phyloP scores from a whole-genome alignment of 106 monocot genomes.

The Allium fistulosum region DNA sequence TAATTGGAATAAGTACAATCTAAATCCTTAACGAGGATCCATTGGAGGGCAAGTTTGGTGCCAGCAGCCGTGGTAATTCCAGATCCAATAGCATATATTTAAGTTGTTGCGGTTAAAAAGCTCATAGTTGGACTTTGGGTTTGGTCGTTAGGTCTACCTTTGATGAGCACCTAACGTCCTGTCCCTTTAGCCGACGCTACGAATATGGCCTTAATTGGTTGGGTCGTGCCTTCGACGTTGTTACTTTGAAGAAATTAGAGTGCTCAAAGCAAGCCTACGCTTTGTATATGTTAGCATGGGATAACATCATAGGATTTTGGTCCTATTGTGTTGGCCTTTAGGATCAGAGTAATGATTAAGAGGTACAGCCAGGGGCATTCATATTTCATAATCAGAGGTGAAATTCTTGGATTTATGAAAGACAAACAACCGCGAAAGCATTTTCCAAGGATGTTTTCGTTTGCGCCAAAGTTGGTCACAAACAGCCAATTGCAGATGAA shows the following conservation, averaged over 20 bases:
- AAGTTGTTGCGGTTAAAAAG: neutral
- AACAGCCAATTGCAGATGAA: slow-evolving; percentile 64
- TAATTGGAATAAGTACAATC: no score
- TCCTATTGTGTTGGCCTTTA: no score
- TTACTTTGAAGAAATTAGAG: no score
- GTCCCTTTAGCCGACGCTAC: slow-evolving; percentile 2
- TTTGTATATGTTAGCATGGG: neutral
- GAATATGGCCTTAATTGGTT: neutral
- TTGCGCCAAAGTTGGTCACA: slow-evolving; percentile 67
- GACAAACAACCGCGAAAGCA: neutral
- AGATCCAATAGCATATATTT: no score
- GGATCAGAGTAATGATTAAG: slow-evolving; percentile 1
- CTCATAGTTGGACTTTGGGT: slow-evolving; percentile 16
- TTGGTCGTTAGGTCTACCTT: neutral
- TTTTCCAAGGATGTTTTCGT: slow-evolving; percentile 70
- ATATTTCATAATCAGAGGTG: neutral
- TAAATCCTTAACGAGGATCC: no score
- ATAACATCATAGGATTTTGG: neutral
- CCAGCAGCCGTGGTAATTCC: no score
- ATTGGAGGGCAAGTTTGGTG: no score
- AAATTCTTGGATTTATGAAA: no score
- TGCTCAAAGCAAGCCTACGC: no score
- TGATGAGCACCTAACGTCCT: neutral
- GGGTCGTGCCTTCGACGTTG: no score
- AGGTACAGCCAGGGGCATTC: slow-evolving; percentile 9